Conservation (phyloP, 2,329 filamentous ascomycete genomes). For the Trichophyton equinum region DNA sequence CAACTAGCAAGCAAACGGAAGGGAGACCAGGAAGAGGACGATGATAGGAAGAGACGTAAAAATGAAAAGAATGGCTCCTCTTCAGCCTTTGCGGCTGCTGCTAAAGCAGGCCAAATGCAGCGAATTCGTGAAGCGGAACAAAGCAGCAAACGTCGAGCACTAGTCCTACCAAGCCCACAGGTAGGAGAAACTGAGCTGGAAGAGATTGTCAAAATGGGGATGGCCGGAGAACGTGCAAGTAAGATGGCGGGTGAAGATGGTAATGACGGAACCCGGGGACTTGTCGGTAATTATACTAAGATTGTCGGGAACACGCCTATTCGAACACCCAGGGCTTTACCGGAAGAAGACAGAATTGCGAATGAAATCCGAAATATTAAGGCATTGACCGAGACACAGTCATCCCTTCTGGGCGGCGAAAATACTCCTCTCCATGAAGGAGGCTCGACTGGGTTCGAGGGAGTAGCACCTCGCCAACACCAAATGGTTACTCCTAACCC, state of each 20-base stretch:
- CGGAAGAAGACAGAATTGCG: constrained; percentile 87
- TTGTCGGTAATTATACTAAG: constrained; percentile 75
- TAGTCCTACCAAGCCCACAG: constrained; percentile 80
- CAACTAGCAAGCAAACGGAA: constrained; percentile 84
- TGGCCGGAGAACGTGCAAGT: constrained; percentile 78
- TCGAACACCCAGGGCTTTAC: constrained; percentile 77
- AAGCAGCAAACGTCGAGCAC: constrained; percentile 74
- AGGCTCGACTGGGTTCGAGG: constrained; percentile 77
- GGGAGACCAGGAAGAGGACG: constrained; percentile 73
- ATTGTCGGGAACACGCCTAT: constrained; percentile 77
- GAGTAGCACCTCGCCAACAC: constrained; percentile 67
- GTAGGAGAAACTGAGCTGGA: constrained; percentile 87
- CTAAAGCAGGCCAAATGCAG: constrained; percentile 88
- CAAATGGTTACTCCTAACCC: constrained; percentile 86
- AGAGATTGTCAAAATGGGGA: constrained; percentile 97
- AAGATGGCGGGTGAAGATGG: constrained; percentile 63
- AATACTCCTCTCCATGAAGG: constrained; percentile 83
- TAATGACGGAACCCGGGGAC: constrained; percentile 69
- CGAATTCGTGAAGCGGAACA: constrained; percentile 93
- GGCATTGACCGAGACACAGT: constrained; percentile 84
- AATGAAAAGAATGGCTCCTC: constrained; percentile 72
- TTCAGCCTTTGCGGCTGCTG: constrained; percentile 69
- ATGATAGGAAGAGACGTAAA: constrained; percentile 70
- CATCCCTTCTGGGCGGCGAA: constrained; percentile 82
- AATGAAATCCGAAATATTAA: constrained; percentile 94